Evolutionary conservation across 2,329 filamentous ascomycete genomes (phyloP), one percentile per base, ranked within the genome.

Genomic region (Calonectria henricotiae): DNA sequence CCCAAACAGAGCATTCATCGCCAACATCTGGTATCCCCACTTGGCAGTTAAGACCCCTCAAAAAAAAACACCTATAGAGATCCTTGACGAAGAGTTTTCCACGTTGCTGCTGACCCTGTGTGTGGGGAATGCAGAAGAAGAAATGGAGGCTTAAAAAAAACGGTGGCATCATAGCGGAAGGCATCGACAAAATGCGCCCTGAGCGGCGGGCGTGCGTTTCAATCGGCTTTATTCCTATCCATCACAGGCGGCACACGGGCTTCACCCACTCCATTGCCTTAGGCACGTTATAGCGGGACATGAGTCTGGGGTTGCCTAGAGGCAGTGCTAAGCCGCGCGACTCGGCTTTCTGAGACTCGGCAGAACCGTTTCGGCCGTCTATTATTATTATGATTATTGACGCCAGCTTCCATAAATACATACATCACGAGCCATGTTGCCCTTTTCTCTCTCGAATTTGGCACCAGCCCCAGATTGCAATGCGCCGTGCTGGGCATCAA

Each of bases 341-440:
- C 23, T 44, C 15, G n/a, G 25, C 51, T 37, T 55, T 27, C 27
- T 37, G 20, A 15, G 13, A 30, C 49, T 39, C 17, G 49, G 49
- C 9, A 13, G 43, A 65, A 20, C n/a, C 6, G 11, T 58, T 25
- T 32, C 61, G 35, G 23, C 20, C 13, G 25, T 46, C 49, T 32
- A 32, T 35, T 41, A 37, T 49, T 17, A 15, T 60, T 12, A 39
- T 4, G 20, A 20, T 20, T 20, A 20, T 20, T 20, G 20, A 20
- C 51, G 35, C 51, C 51, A 12, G 35, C 51, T 58, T 58, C 51
- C 51, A 58, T 58, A 58, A 58, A 58, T 58, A 58, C 20, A 58
- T 37, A 39, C 32, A 25, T 27, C 20, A 58, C 32, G 20, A 39
- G 51, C n/a, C 51, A 39, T 23, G 32, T 13, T 58, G 51, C 20